Conservation (phyloP, 2,329 filamentous ascomycete species). For the Penicillium brasilianum region DNA sequence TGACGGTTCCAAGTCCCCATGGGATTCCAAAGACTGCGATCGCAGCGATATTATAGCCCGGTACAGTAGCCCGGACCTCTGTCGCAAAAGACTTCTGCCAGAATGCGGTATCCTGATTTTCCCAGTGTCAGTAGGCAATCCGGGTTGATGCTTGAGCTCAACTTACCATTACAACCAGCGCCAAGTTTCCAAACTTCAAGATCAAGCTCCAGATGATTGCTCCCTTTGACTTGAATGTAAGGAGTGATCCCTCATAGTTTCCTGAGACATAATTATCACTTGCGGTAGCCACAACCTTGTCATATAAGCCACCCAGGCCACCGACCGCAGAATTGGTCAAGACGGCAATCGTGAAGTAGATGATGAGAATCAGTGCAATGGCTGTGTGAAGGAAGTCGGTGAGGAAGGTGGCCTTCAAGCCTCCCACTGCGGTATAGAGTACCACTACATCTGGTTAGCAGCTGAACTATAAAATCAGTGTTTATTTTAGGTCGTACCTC, state of each 20-base stretch:
- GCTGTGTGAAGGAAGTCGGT: constrained; percentile 57
- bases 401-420: constrained; percentile 56
- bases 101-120: constrained; percentile 53
- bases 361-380: constrained; percentile 54
- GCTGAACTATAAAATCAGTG: background rate
- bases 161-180: constrained; percentile 55
- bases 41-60: constrained; percentile 54
- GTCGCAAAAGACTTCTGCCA: constrained; percentile 60
- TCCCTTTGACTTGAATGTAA: constrained; percentile 56
- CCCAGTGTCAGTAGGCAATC: background rate
- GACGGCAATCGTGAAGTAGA: constrained; percentile 55
- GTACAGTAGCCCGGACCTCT: constrained; percentile 54
- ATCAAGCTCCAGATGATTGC: constrained; percentile 54
- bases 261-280: constrained; percentile 50
- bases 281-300: constrained; percentile 53
- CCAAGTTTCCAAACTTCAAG: constrained; percentile 57
- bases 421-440: constrained; percentile 55
- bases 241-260: constrained; percentile 54
- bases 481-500: constrained; percentile 39
- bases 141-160: background rate
- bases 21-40: constrained; percentile 55
- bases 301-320: constrained; percentile 51
- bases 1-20: constrained; percentile 55
- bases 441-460: constrained; percentile 41
- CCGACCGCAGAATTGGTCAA: constrained; percentile 51